phyloP scores from a whole-genome alignment of 352 stramenopile genomes.

The Vaucheria bursata region DNA sequence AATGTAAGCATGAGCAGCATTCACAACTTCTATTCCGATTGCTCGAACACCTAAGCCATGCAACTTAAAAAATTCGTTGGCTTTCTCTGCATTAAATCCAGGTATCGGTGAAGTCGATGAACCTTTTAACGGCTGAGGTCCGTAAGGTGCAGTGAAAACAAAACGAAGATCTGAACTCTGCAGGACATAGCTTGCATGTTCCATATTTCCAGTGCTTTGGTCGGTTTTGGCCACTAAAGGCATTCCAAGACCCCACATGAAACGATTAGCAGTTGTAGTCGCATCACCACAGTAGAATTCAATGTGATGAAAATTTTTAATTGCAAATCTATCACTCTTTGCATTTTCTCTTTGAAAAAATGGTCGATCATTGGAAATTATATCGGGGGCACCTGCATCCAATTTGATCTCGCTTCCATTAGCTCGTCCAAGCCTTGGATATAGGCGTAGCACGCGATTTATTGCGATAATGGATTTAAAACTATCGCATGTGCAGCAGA shows the following conservation, averaged over 20 bases:
- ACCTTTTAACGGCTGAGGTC: neutral
- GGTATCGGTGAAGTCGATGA: slow-evolving; percentile 46
- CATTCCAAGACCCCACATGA: slow-evolving; percentile 71
- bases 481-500: too few species aligned
- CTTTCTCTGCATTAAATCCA: slow-evolving; percentile 58
- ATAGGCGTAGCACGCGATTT: too few species aligned
- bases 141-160: slow-evolving; percentile 74
- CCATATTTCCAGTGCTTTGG: slow-evolving; percentile 68
- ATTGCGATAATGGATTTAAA: too few species aligned
- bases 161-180: slow-evolving; percentile 66
- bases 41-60: slow-evolving; percentile 63
- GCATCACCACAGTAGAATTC: slow-evolving; percentile 51
- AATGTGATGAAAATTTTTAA: slow-evolving; percentile 58
- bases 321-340: slow-evolving; percentile 25
- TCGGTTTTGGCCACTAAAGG: slow-evolving; percentile 55
- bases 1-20: slow-evolving; percentile 67
- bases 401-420: too few species aligned
- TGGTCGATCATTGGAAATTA: too few species aligned
- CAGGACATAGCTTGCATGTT: slow-evolving; percentile 70
- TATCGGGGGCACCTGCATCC: too few species aligned
- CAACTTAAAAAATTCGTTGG: slow-evolving; percentile 66
- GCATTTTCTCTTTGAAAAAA: slow-evolving; percentile 15
- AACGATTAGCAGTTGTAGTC: slow-evolving; percentile 54
- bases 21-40: slow-evolving; percentile 66
- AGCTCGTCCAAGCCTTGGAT: too few species aligned